Percentiles rank a stretch among this genome's conserved stretches.
phyloP scores from a whole-genome alignment of 2,329 filamentous ascomycete species.

The Monosporascus sp. region DNA sequence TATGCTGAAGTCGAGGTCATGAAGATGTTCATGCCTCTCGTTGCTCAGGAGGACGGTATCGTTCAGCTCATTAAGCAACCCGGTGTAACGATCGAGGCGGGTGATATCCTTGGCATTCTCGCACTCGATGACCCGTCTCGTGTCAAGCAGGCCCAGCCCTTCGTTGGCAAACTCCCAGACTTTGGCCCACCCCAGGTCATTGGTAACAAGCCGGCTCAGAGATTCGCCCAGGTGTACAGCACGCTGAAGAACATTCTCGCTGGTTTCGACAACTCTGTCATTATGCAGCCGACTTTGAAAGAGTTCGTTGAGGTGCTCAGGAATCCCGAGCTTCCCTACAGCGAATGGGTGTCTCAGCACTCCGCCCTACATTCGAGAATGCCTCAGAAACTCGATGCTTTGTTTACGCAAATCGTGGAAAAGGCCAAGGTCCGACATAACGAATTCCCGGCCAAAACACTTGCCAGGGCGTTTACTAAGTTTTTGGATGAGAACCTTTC shows the following conservation, averaged over 20 bases:
- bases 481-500: conserved; percentile 85
- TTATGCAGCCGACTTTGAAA: conserved; percentile 83
- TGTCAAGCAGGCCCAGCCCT: conserved; percentile 94
- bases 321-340: conserved; percentile 85
- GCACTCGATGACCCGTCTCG: conserved; percentile 91
- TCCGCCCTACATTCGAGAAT: conserved; percentile 96
- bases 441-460: conserved; percentile 88
- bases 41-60: conserved; percentile 90
- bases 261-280: conserved; percentile 95
- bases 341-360: conserved; percentile 93
- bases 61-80: conserved; percentile 99
- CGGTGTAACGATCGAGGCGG: conserved; percentile 93
- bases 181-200: conserved; percentile 82
- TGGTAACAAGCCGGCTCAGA: conserved; percentile 87
- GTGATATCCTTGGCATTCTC: conserved; percentile 96
- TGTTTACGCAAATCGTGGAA: conserved; percentile 81
- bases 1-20: conserved; percentile 99
- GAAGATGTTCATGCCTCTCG: conserved; percentile 99
- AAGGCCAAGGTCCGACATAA: conserved; percentile 69
- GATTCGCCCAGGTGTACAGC: conserved; percentile 70
- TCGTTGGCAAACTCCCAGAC: conserved; percentile 83
- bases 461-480: conserved; percentile 77
- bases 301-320: conserved; percentile 87
- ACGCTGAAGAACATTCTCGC: conserved; percentile 83
- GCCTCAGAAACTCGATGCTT: conserved; percentile 84